phyloP scores from a whole-genome alignment of 768 basidiomycete genomes.

The Serendipita sp. region DNA sequence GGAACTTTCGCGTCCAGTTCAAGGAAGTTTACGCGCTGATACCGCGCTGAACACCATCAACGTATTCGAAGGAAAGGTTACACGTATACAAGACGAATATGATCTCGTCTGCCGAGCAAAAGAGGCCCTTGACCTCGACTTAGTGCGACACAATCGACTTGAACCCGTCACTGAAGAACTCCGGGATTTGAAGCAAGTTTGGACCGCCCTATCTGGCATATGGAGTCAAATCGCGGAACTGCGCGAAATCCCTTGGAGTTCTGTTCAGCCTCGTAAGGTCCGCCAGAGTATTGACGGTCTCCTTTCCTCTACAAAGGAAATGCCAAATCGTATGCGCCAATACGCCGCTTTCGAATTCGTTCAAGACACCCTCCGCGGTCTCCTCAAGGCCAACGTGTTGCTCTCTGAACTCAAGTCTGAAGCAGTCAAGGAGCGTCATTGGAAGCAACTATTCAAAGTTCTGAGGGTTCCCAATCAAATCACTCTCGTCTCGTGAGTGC shows the following conservation, averaged over 20 bases:
- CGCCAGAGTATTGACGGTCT: slow-evolving; percentile 88
- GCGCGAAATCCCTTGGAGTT: slow-evolving; percentile 77
- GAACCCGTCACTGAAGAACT: slow-evolving; percentile 92
- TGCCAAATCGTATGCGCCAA: slow-evolving; percentile 98
- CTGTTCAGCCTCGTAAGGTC: slow-evolving; percentile 85
- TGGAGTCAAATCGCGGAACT: slow-evolving; percentile 88
- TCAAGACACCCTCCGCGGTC: slow-evolving; percentile 69
- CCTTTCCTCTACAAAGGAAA: slow-evolving; percentile 85
- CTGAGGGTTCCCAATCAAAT: slow-evolving; percentile 60
- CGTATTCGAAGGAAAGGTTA: slow-evolving; percentile 83
- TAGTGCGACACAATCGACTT: slow-evolving; percentile 74
- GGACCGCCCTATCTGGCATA: slow-evolving; percentile 95
- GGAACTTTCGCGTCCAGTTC: slow-evolving; percentile 92
- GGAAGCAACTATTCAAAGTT: slow-evolving; percentile 92
- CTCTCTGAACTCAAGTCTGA: slow-evolving; percentile 95
- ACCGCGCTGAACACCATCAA: slow-evolving; percentile 92
- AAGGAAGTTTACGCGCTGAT: slow-evolving; percentile 91
- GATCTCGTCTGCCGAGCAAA: slow-evolving; percentile 92
- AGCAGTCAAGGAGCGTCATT: slow-evolving; percentile 91
- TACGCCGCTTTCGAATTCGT: slow-evolving; percentile 98
- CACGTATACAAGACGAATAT: slow-evolving; percentile 82
- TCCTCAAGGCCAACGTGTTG: slow-evolving; percentile 78
- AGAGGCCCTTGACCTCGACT: slow-evolving; percentile 87
- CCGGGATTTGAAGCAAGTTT: slow-evolving; percentile 91
- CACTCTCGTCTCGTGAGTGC: slow-evolving; percentile 50